phyloP scores from a whole-genome alignment of 768 basidiomycete species.

The Lactifluus piperatus region DNA sequence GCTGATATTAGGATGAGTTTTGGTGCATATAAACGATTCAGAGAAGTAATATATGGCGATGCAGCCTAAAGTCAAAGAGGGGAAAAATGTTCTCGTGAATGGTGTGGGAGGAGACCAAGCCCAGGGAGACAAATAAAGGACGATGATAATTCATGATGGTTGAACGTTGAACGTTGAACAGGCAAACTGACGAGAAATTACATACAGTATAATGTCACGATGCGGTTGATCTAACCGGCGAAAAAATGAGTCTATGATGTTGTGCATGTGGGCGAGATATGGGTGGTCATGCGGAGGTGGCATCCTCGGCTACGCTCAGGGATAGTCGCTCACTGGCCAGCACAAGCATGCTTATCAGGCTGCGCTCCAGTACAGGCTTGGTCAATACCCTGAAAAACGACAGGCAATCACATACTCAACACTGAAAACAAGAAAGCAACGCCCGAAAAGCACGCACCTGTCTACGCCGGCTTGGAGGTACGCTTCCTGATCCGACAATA shows the following conservation, averaged over 20 bases:
- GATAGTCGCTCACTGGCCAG: constrained; percentile 33
- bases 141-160: neutral
- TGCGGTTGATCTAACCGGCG: neutral
- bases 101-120: no score
- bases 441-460: constrained; percentile 38
- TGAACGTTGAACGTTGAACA: neutral
- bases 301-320: neutral
- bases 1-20: no score
- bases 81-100: no score
- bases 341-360: constrained; percentile 34
- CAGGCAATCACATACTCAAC: neutral
- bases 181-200: neutral
- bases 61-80: neutral
- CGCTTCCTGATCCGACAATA: constrained; percentile 44
- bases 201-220: neutral
- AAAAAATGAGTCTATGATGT: neutral
- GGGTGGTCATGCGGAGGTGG: constrained; percentile 22
- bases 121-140: neutral
- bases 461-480: constrained; percentile 71
- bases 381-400: constrained; percentile 51
- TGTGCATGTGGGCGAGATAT: neutral
- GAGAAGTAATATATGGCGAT: neutral
- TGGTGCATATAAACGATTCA: neutral
- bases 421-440: neutral
- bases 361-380: constrained; percentile 66